A percentile compares a stretch with the other conserved stretches of the same genome.
These are phyloP conservation scores for Pholiota microspora DNA, from an alignment of 768 basidiomycete species.

Conservation along the genomic window DNA sequence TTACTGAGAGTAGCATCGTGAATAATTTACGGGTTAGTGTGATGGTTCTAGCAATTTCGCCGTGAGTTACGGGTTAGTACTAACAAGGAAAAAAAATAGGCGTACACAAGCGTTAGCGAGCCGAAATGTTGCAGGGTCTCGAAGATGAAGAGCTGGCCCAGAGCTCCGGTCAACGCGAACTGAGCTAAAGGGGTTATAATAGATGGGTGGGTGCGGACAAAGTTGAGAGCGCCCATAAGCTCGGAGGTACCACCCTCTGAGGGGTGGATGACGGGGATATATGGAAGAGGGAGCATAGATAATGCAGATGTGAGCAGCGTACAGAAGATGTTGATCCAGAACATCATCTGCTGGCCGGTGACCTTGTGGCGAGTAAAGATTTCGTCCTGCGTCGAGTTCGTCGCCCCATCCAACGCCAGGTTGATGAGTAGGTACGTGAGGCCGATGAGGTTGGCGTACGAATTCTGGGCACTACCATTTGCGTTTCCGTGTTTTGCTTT, in stretches of 20 bases:
- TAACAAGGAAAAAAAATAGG: not conserved
- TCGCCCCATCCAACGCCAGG: constrained; percentile 87
- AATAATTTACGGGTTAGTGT: constrained; percentile 96
- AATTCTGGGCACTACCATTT: constrained; percentile 25
- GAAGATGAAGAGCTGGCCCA: constrained; percentile 97
- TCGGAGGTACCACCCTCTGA: constrained; percentile 58
- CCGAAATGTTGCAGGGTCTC: constrained; percentile 93
- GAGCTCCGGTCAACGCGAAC: constrained; percentile 87
- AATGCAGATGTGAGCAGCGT: constrained; percentile 70
- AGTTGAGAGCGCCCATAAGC: constrained; percentile 64
- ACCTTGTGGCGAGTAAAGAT: constrained; percentile 78
- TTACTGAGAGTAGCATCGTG: constrained; percentile 94
- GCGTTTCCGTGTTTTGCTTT: constrained; percentile 35
- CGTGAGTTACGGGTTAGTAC: not conserved
- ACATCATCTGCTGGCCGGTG: constrained; percentile 98
- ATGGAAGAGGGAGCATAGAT: constrained; percentile 70
- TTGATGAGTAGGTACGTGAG: constrained; percentile 79
- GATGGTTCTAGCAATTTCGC: constrained; percentile 61
- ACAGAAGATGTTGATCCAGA: constrained; percentile 92
- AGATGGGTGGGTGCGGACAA: constrained; percentile 75
- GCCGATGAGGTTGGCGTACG: constrained; percentile 67
- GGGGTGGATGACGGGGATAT: constrained; percentile 82
- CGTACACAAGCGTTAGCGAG: constrained; percentile 81
- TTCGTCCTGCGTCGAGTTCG: constrained; percentile 96
- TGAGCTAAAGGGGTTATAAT: constrained; percentile 72